Evolutionary conservation across 805 yeast species (phyloP).

Genomic region (Metschnikowia sp.): DNA sequence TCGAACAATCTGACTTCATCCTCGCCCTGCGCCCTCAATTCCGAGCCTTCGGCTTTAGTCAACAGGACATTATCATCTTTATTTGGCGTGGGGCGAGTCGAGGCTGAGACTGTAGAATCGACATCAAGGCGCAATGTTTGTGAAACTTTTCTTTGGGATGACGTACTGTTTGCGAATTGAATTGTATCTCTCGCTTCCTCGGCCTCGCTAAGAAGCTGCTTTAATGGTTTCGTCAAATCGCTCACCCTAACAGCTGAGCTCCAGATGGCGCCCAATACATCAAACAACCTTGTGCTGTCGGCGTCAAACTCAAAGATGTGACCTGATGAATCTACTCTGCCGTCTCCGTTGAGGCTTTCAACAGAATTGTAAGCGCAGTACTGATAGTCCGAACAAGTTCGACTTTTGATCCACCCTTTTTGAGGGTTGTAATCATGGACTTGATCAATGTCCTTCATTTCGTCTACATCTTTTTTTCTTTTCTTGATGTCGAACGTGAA

Average conservation of each 20-base stretch:
- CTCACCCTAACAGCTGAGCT: slow-evolving; percentile 18
- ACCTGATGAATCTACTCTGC: slow-evolving; percentile 21
- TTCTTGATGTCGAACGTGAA: slow-evolving; percentile 20
- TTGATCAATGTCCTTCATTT: slow-evolving; percentile 20
- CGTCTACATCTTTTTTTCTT: slow-evolving; percentile 32
- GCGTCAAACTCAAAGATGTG: slow-evolving; percentile 21
- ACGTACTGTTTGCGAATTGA: no score
- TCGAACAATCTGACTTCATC: no score
- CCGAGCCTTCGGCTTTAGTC: no score
- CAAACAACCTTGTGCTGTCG: slow-evolving; percentile 16
- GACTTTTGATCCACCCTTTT: slow-evolving; percentile 41
- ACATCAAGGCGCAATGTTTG: no score
- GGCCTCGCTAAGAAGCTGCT: background rate
- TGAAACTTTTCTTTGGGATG: no score
- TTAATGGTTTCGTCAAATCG: background rate
- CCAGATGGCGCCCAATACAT: slow-evolving; percentile 38
- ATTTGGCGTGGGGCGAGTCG: no score
- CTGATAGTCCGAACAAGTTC: slow-evolving; percentile 32
- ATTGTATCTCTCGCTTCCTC: background rate
- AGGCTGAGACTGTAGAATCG: no score
- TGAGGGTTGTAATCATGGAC: slow-evolving; percentile 31
- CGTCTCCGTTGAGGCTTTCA: slow-evolving; percentile 18
- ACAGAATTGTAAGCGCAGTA: slow-evolving; percentile 39
- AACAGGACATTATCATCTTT: no score
- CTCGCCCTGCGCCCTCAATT: no score